Evolutionary conservation across 2,329 filamentous ascomycete genomes (phyloP).

Genomic region (Didymella arachidicola): DNA sequence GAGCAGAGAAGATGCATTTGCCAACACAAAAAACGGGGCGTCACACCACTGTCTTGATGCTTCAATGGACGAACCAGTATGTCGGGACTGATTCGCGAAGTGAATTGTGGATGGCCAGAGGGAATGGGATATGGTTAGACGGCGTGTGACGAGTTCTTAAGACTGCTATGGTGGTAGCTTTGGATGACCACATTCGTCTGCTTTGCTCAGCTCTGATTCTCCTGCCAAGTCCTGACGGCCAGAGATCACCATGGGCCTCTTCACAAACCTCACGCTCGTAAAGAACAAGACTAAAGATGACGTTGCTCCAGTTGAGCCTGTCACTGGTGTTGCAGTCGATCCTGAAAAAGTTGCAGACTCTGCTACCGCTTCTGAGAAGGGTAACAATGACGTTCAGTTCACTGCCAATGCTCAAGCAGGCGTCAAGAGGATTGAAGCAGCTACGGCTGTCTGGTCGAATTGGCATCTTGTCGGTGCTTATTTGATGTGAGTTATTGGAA

Average conservation of each 20-base stretch:
- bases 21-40: not conserved
- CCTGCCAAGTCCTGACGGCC: not conserved
- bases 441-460: conserved; percentile 50
- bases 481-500: conserved; percentile 37
- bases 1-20: not conserved
- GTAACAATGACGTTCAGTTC: not conserved
- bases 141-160: not conserved
- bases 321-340: not conserved
- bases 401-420: not conserved
- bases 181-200: not conserved
- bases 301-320: not conserved
- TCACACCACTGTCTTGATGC: not conserved
- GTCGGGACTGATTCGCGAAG: not conserved
- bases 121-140: not conserved
- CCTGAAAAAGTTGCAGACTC: not conserved
- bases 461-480: conserved; percentile 46
- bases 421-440: conserved; percentile 44
- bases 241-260: not conserved
- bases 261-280: not conserved
- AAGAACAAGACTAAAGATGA: not conserved
- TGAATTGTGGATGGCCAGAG: not conserved
- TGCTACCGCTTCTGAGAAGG: not conserved
- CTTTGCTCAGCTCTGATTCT: not conserved
- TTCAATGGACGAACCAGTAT: not conserved
- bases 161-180: not conserved